These are phyloP conservation scores for Lactuca sativa DNA, from an alignment of 129 eudicot genomes.

Conservation along the genomic window DNA sequence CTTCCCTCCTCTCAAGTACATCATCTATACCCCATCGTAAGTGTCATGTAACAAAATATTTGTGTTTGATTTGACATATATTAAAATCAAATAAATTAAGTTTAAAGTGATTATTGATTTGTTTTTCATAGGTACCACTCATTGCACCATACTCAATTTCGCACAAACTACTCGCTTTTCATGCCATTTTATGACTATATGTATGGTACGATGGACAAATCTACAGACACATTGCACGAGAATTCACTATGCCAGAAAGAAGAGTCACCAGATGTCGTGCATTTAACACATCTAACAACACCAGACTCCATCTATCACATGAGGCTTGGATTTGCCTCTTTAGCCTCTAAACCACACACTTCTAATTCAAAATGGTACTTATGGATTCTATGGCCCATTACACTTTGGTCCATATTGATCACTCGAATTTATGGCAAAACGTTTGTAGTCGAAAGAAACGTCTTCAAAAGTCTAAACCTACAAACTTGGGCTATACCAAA, in stretches of 20 bases:
- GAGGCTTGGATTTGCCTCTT: conserved; percentile 55
- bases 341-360: conserved; percentile 53
- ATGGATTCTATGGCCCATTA: conserved; percentile 49
- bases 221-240: conserved; percentile 47
- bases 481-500: conserved; percentile 60
- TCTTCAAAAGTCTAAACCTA: conserved; percentile 40
- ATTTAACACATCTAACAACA: conserved; percentile 65
- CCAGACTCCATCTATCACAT: conserved; percentile 57
- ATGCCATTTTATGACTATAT: conserved; percentile 80
- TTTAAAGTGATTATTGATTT: background rate
- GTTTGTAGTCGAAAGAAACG: conserved; percentile 53
- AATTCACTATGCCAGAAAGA: conserved; percentile 45
- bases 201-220: conserved; percentile 58
- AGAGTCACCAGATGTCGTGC: conserved; percentile 55
- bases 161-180: conserved; percentile 74
- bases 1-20: conserved; percentile 72
- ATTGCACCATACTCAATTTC: conserved; percentile 77
- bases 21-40: conserved; percentile 80
- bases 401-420: conserved; percentile 33
- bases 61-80: background rate
- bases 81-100: background rate
- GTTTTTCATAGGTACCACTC: conserved; percentile 55
- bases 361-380: conserved; percentile 43
- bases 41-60: conserved; percentile 11
- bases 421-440: conserved; percentile 35